Percentiles rank a stretch among this genome's conserved stretches.
phyloP scores from a whole-genome alignment of 768 basidiomycete species.

The Xanthoconium purpureum region DNA sequence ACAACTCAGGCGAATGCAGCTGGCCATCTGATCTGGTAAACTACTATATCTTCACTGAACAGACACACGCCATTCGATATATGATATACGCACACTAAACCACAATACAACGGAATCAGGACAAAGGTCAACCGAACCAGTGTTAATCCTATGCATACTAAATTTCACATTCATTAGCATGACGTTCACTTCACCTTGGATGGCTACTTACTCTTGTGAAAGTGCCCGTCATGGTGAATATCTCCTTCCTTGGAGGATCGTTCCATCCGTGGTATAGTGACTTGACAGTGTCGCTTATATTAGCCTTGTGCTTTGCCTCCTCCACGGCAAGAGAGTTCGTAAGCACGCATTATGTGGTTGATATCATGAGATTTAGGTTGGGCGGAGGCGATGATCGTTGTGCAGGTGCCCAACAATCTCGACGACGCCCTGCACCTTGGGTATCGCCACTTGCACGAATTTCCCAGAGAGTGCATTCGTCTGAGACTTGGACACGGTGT shows the following conservation, averaged over 20 bases:
- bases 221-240: conserved; percentile 89
- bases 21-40: no score
- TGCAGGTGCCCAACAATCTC: no score
- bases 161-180: conserved; percentile 2
- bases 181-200: background rate
- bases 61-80: background rate
- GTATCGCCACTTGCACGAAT: no score
- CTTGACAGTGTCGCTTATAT: conserved; percentile 85
- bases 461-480: no score
- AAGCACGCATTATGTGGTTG: conserved; percentile 62
- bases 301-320: conserved; percentile 77
- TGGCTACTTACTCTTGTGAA: conserved; percentile 75
- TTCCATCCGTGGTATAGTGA: conserved; percentile 64
- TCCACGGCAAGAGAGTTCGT: conserved; percentile 71
- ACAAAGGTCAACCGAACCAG: background rate
- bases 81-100: conserved; percentile 12
- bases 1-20: no score
- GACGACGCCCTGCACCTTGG: no score
- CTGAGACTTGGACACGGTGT: no score
- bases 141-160: conserved; percentile 28
- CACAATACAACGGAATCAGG: background rate
- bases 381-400: conserved; percentile 34
- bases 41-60: no score
- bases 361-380: conserved; percentile 45
- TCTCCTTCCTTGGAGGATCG: conserved; percentile 66